A percentile compares a stretch with the other conserved stretches of the same genome.
phyloP scores from a whole-genome alignment of 148 eudicot species.

The Salicornia ramosissima region DNA sequence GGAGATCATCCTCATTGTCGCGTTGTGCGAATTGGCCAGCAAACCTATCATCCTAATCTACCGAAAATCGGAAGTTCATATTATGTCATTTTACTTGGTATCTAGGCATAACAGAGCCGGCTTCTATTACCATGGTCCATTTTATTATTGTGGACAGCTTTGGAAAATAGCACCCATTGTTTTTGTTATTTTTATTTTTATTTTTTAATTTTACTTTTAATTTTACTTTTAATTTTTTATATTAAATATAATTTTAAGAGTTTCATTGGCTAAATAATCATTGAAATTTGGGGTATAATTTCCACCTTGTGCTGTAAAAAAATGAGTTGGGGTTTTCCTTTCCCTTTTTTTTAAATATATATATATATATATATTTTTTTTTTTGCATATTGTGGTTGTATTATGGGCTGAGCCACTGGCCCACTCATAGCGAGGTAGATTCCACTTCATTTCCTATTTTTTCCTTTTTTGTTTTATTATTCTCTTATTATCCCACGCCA shows the following conservation, averaged over 20 bases:
- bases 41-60: neutral
- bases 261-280: neutral
- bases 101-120: neutral
- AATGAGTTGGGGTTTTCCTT: neutral
- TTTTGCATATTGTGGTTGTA: neutral
- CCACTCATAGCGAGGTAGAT: neutral
- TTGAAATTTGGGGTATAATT: neutral
- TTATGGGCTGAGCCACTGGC: constrained; percentile 8
- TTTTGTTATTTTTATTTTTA: neutral
- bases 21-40: constrained; percentile 15
- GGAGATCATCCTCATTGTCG: constrained; percentile 10
- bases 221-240: too few species aligned
- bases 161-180: neutral
- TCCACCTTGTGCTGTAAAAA: neutral
- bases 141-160: neutral
- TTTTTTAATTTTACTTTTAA: too few species aligned
- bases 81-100: neutral
- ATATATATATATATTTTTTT: too few species aligned
- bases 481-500: neutral
- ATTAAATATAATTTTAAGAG: too few species aligned
- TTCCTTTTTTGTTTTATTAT: neutral
- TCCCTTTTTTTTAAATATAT: too few species aligned
- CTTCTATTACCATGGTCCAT: neutral
- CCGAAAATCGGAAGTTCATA: neutral
- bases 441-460: neutral